phyloP scores from a whole-genome alignment of 2,329 filamentous ascomycete species.

The Fusarium heterosporum region DNA sequence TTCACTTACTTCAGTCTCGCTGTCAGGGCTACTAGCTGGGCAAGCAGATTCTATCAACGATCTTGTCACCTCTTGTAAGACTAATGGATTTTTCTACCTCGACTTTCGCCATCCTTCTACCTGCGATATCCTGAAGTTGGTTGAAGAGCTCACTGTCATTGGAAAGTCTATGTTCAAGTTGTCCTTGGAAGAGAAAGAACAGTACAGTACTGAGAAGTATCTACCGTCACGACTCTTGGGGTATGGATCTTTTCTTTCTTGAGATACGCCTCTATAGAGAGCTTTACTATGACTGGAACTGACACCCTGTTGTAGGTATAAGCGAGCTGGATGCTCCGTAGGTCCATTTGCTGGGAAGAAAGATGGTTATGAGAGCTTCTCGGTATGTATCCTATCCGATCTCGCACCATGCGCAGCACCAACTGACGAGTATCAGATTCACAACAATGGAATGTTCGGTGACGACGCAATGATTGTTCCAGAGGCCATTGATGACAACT shows the following conservation, averaged over 20 bases:
- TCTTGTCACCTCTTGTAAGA: neutral
- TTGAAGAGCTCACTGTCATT: neutral
- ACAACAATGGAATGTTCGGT: conserved; percentile 8
- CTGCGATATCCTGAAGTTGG: neutral
- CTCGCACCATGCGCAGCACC: too few relatives aligned
- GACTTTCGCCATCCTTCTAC: neutral
- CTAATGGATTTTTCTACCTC: conserved; percentile 3
- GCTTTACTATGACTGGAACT: neutral
- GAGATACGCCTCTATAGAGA: too few relatives aligned
- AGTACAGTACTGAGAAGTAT: conserved; percentile 10
- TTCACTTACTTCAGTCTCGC: neutral
- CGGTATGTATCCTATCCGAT: neutral
- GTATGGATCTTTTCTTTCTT: neutral
- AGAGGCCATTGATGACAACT: neutral
- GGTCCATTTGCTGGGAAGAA: conserved; percentile 19
- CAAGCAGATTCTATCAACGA: neutral
- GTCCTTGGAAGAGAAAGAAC: neutral
- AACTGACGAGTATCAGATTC: neutral
- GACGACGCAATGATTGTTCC: conserved; percentile 1
- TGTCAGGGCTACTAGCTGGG: neutral
- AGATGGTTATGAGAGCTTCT: conserved; percentile 22
- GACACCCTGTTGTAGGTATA: conserved; percentile 3
- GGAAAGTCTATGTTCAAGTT: conserved; percentile 1
- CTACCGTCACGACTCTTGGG: neutral
- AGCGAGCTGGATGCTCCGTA: conserved; percentile 17